These are phyloP conservation scores for Spathaspora sp. DNA, from an alignment of 805 yeast genomes.

Conservation along the genomic window DNA sequence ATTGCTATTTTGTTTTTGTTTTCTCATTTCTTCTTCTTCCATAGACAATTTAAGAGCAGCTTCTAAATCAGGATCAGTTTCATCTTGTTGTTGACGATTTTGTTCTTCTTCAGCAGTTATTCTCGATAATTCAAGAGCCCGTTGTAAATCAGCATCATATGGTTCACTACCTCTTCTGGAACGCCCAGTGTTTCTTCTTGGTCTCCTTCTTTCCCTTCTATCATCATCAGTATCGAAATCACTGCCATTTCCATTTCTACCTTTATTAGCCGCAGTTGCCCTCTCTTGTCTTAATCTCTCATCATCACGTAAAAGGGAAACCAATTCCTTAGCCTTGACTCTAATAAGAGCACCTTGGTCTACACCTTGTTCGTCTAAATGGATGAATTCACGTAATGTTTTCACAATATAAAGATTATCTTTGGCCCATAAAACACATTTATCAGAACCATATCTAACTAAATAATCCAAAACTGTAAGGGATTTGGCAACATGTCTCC, in stretches of 20 bases:
- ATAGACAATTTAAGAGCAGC: slow-evolving; percentile 67
- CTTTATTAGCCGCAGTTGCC: slow-evolving; percentile 30
- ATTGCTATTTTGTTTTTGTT: slow-evolving; percentile 43
- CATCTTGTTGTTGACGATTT: slow-evolving; percentile 31
- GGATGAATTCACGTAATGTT: slow-evolving; percentile 86
- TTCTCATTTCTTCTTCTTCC: slow-evolving; percentile 74
- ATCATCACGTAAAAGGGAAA: slow-evolving; percentile 74
- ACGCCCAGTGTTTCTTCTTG: slow-evolving; percentile 20
- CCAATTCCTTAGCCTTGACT: slow-evolving; percentile 85
- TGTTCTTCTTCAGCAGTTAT: slow-evolving; percentile 84
- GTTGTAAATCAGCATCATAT: slow-evolving; percentile 71
- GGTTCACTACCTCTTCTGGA: slow-evolving; percentile 29
- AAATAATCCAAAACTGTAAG: slow-evolving; percentile 85
- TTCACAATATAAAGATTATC: slow-evolving; percentile 85
- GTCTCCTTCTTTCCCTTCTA: slow-evolving; percentile 21
- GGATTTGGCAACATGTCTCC: slow-evolving; percentile 95
- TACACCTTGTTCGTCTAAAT: slow-evolving; percentile 66
- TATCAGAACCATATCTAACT: slow-evolving; percentile 81
- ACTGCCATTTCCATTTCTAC: slow-evolving; percentile 8
- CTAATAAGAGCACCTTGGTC: slow-evolving; percentile 88
- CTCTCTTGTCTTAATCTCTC: slow-evolving; percentile 77
- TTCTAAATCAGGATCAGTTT: slow-evolving; percentile 57
- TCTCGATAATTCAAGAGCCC: slow-evolving; percentile 77
- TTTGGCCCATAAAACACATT: slow-evolving; percentile 87
- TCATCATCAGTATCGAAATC: slow-evolving; percentile 19